Conservation (phyloP, 352 stramenopile species). For the Globisporangium cylindrosporum region DNA sequence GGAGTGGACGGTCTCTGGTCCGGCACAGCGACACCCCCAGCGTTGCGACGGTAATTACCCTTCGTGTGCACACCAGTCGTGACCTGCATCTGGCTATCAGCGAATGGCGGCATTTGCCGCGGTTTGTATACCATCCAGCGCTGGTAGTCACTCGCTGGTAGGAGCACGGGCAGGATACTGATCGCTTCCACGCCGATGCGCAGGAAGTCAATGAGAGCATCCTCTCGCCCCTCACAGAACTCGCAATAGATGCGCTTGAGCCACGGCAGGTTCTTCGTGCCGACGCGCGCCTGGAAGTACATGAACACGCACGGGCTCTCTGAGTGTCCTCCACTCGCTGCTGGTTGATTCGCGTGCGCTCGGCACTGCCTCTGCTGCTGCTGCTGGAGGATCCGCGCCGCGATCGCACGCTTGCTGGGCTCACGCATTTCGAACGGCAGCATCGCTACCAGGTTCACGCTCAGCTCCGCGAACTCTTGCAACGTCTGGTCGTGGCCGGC, state of each 20-base stretch:
- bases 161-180: conserved; percentile 30
- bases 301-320: conserved; percentile 17
- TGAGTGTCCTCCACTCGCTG: neutral
- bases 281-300: conserved; percentile 26
- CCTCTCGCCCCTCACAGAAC: conserved; percentile 27
- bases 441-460: conserved; percentile 29
- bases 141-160: neutral
- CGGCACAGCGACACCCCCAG: neutral
- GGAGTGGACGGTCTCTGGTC: neutral
- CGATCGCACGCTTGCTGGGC: conserved; percentile 8
- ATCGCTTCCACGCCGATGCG: conserved; percentile 19
- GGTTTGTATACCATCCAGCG: conserved; percentile 5
- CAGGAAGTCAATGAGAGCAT: conserved; percentile 24
- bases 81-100: neutral
- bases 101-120: conserved; percentile 14
- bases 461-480: conserved; percentile 30
- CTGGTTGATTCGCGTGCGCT: neutral
- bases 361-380: conserved; percentile 26
- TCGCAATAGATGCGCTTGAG: conserved; percentile 30
- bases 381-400: conserved; percentile 27
- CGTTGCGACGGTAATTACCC: neutral
- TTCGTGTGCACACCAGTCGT: too few species aligned
- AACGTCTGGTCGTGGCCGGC: conserved; percentile 27
- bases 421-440: conserved; percentile 21
- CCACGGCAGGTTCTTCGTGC: conserved; percentile 38